Evolutionary conservation across 2,329 filamentous ascomycete genomes (phyloP).

Genomic region (Thelonectria blattea): DNA sequence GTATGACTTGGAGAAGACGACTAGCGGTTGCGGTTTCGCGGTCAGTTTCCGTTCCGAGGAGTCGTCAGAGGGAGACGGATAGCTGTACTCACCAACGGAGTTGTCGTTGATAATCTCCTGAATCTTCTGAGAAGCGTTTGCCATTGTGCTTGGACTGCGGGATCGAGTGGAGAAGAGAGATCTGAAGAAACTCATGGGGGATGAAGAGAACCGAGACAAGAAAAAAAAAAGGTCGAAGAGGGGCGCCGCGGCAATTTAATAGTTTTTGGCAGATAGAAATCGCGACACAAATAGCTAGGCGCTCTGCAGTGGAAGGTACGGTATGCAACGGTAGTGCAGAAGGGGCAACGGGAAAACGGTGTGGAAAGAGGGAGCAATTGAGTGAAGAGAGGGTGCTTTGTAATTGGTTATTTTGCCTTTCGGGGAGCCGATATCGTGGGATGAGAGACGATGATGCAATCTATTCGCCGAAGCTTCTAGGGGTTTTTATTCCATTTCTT

Average conservation of each 20-base stretch:
- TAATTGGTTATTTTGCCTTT: conserved; percentile 5
- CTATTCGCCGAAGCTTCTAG: conserved; percentile 6
- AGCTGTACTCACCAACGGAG: conserved; percentile 69
- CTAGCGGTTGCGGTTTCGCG: conserved; percentile 47
- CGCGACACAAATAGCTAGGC: background rate
- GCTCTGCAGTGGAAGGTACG: no score
- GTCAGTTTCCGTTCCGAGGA: background rate
- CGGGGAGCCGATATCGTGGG: conserved; percentile 17
- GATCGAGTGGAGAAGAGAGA: conserved; percentile 71
- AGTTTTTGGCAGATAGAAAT: background rate
- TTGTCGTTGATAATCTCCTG: conserved; percentile 89
- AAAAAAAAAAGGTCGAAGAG: conserved; percentile 1
- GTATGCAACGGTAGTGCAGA: background rate
- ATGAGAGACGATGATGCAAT: conserved; percentile 36
- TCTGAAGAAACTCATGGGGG: conserved; percentile 69
- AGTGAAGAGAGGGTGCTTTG: conserved; percentile 25
- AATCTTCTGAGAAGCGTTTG: conserved; percentile 81
- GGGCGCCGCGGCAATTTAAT: conserved; percentile 30
- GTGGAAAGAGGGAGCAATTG: background rate
- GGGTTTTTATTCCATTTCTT: background rate
- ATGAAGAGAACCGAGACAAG: background rate
- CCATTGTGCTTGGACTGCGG: conserved; percentile 72
- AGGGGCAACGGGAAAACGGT: background rate
- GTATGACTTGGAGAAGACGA: conserved; percentile 96
- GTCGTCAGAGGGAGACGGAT: background rate